These are phyloP conservation scores for Penicillium coffeae DNA, from an alignment of 495 filamentous ascomycete genomes.

Conservation along the genomic window DNA sequence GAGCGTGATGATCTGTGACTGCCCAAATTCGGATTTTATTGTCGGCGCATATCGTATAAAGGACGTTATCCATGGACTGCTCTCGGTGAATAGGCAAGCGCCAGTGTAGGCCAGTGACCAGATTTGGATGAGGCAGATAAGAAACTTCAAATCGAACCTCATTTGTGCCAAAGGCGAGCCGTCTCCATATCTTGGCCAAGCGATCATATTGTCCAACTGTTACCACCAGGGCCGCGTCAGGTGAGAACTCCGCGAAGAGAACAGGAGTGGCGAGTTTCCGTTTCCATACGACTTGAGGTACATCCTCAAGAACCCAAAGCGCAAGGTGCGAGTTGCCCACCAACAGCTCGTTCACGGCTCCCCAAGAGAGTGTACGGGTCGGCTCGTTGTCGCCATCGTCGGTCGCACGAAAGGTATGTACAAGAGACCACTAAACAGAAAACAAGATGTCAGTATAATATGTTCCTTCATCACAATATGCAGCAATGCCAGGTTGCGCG, in stretches of 20 bases:
- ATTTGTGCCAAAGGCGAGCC: slow-evolving; percentile 77
- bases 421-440: slow-evolving; percentile 53
- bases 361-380: slow-evolving; percentile 77
- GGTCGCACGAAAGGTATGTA: slow-evolving; percentile 39
- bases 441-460: slow-evolving; percentile 7
- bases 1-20: slow-evolving; percentile 66
- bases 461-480: no score
- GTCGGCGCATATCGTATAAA: slow-evolving; percentile 93
- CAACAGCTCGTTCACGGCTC: slow-evolving; percentile 74
- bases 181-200: slow-evolving; percentile 88
- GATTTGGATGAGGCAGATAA: slow-evolving; percentile 79
- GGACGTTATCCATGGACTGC: slow-evolving; percentile 77
- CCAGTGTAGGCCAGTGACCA: slow-evolving; percentile 84
- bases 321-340: slow-evolving; percentile 67
- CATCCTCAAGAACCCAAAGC: slow-evolving; percentile 59
- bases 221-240: slow-evolving; percentile 80
- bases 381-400: slow-evolving; percentile 36
- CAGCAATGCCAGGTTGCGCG: slow-evolving; percentile 11
- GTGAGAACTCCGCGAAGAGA: slow-evolving; percentile 76
- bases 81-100: slow-evolving; percentile 68
- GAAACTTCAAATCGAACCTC: slow-evolving; percentile 86
- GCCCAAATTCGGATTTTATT: slow-evolving; percentile 81
- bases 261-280: slow-evolving; percentile 66
- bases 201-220: slow-evolving; percentile 76
- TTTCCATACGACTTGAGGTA: slow-evolving; percentile 62